Conservation (phyloP, 768 basidiomycete genomes). For the Xerocomus brunneocitrinus region DNA sequence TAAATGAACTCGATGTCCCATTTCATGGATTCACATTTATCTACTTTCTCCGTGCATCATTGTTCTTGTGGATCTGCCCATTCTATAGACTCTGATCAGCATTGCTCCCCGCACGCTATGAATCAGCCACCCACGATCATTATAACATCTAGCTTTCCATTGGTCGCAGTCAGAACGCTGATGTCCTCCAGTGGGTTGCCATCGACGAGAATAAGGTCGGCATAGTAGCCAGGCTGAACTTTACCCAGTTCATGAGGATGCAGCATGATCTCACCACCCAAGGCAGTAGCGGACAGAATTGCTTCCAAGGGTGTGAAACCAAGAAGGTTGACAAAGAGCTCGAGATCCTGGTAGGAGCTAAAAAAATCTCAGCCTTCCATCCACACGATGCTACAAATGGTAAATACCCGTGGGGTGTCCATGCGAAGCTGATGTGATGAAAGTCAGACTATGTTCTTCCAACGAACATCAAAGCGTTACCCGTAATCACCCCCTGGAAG, state of each 20-base stretch:
- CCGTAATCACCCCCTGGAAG: slow-evolving; percentile 38
- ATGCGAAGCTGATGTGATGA: slow-evolving; percentile 15
- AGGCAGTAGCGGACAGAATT: slow-evolving; percentile 32
- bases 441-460: not conserved
- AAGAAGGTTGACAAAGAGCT: slow-evolving; percentile 34
- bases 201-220: slow-evolving; percentile 34
- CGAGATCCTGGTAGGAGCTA: slow-evolving; percentile 34
- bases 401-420: slow-evolving; percentile 32
- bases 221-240: slow-evolving; percentile 34
- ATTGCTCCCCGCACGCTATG: not conserved
- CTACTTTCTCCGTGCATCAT: not conserved
- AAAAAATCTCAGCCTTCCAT: slow-evolving; percentile 1
- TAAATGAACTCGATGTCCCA: not conserved
- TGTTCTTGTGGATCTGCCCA: slow-evolving; percentile 23
- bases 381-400: not conserved
- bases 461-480: slow-evolving; percentile 10
- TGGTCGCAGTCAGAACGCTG: slow-evolving; percentile 26
- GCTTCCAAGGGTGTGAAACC: slow-evolving; percentile 36
- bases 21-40: not conserved
- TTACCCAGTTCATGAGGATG: slow-evolving; percentile 36
- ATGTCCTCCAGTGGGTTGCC: slow-evolving; percentile 36
- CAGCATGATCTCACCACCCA: slow-evolving; percentile 35
- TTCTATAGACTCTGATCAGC: slow-evolving; percentile 15
- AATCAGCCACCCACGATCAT: slow-evolving; percentile 27
- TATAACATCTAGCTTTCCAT: slow-evolving; percentile 31